These are phyloP conservation scores for Polyporus arcularius DNA, from an alignment of 768 basidiomycete species.

Conservation along the genomic window DNA sequence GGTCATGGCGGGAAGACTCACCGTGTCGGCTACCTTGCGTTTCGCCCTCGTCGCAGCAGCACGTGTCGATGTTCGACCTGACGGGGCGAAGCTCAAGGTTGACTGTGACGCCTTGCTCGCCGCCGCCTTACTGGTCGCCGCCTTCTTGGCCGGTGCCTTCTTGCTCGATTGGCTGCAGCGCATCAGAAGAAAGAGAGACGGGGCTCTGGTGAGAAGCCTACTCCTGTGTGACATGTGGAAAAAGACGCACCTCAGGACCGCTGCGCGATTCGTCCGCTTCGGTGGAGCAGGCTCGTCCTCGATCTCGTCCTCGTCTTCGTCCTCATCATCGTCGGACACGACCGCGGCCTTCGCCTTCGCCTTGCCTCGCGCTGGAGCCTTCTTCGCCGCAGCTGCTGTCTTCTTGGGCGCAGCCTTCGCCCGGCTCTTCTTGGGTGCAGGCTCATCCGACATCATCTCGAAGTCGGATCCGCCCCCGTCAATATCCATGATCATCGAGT, in stretches of 20 bases:
- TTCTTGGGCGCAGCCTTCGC: slow-evolving; percentile 30
- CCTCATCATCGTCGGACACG: slow-evolving; percentile 53
- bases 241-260: slow-evolving; percentile 58
- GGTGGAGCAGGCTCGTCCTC: slow-evolving; percentile 49
- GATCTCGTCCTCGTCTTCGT: slow-evolving; percentile 57
- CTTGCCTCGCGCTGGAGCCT: slow-evolving; percentile 38
- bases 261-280: slow-evolving; percentile 65
- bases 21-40: slow-evolving; percentile 54
- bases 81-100: slow-evolving; percentile 65
- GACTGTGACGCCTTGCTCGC: slow-evolving; percentile 45
- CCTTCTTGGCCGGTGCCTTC: slow-evolving; percentile 44
- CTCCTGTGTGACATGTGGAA: background rate
- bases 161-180: slow-evolving; percentile 34
- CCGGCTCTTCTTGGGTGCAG: slow-evolving; percentile 39
- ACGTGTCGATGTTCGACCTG: slow-evolving; percentile 53
- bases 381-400: slow-evolving; percentile 35
- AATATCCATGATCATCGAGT: slow-evolving; percentile 81
- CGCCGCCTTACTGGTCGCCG: slow-evolving; percentile 49
- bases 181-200: background rate
- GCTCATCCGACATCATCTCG: slow-evolving; percentile 53
- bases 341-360: slow-evolving; percentile 53
- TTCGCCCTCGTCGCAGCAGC: slow-evolving; percentile 71
- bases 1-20: slow-evolving; percentile 27
- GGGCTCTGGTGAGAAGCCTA: background rate
- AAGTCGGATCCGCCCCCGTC: slow-evolving; percentile 60